phyloP scores from a whole-genome alignment of 2,329 filamentous ascomycete genomes.

The Fusarium sororula region DNA sequence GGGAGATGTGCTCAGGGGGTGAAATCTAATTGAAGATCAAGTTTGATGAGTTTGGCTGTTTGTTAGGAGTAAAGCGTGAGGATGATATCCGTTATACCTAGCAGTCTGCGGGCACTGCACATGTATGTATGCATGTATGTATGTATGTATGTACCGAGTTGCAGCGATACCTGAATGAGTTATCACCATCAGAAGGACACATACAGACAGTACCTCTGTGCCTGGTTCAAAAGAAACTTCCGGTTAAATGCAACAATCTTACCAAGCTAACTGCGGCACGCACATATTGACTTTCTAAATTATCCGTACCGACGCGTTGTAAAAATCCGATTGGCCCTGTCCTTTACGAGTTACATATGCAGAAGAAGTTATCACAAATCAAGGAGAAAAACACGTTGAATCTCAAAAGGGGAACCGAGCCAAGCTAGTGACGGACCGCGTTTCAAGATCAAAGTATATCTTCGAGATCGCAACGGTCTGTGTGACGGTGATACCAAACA shows the following conservation, averaged over 20 bases:
- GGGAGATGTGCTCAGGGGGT: not conserved
- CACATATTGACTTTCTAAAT: not conserved
- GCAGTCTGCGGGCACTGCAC: not conserved
- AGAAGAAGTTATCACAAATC: not conserved
- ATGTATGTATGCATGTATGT: not conserved
- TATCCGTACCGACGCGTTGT: not conserved
- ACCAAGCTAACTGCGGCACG: not conserved
- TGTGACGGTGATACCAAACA: not conserved
- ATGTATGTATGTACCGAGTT: not conserved
- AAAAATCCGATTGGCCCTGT: not conserved
- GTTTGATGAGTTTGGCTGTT: not conserved
- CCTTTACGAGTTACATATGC: not conserved
- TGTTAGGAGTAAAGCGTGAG: not conserved
- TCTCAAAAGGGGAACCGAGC: not conserved
- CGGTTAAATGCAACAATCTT: not conserved
- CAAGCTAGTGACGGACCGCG: not conserved
- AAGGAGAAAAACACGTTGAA: not conserved
- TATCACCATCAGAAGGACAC: not conserved
- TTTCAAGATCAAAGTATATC: slow-evolving; percentile 14
- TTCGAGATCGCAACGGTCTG: not conserved
- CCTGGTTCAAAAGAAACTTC: not conserved
- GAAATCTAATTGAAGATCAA: not conserved
- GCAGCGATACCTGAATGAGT: not conserved
- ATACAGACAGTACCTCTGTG: not conserved
- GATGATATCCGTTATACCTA: not conserved